Percentiles rank a stretch among this genome's conserved stretches.
These are phyloP conservation scores for Byssoonygena ceratinophila DNA, from an alignment of 2,329 filamentous ascomycete genomes.

Conservation along the genomic window DNA sequence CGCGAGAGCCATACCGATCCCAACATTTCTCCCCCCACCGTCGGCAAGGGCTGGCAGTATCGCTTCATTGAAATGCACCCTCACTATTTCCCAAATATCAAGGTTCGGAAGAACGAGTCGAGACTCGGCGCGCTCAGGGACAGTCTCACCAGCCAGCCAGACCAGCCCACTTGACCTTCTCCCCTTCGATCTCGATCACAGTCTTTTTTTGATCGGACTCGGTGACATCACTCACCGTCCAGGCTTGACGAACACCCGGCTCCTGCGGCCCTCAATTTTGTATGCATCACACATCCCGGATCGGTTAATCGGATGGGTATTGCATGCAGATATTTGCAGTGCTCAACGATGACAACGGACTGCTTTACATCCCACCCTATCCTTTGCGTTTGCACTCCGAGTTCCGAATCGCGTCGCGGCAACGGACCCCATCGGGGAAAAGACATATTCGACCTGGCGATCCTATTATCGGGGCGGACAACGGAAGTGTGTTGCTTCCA, in stretches of 20 bases:
- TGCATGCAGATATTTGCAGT: too few species aligned
- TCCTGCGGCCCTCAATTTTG: too few species aligned
- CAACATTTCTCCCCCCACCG: constrained; percentile 2
- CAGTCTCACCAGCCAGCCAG: neutral
- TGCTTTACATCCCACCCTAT: neutral
- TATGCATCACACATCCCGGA: too few species aligned
- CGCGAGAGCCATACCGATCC: constrained; percentile 7
- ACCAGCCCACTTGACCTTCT: neutral
- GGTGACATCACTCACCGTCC: too few species aligned
- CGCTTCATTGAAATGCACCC: constrained; percentile 12
- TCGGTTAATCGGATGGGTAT: too few species aligned
- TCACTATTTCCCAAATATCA: constrained; percentile 11
- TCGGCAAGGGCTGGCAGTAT: constrained; percentile 10
- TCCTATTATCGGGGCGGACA: neutral
- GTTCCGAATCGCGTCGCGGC: too few species aligned
- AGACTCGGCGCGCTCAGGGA: constrained; percentile 2
- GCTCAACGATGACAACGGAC: too few species aligned
- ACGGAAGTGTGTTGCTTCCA: neutral
- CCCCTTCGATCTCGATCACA: too few species aligned
- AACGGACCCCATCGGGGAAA: too few species aligned
- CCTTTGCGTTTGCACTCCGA: neutral
- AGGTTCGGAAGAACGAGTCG: constrained; percentile 7
- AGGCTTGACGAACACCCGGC: too few species aligned
- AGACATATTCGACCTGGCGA: neutral
- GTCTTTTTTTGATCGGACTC: too few species aligned